These are phyloP conservation scores for Acidomyces sp. DNA, from an alignment of 495 filamentous ascomycete species.

Conservation along the genomic window DNA sequence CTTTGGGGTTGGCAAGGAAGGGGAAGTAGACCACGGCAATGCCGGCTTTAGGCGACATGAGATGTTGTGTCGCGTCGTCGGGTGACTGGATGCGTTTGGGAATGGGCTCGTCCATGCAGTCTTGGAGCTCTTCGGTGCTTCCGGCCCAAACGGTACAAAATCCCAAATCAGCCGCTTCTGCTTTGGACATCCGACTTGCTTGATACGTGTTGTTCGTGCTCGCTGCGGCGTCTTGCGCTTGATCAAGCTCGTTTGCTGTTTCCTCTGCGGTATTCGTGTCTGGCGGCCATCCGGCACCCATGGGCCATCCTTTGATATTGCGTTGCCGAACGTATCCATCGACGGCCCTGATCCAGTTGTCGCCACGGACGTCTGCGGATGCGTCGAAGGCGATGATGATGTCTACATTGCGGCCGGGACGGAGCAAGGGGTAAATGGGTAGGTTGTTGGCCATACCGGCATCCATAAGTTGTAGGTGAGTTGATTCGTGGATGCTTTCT, in stretches of 20 bases:
- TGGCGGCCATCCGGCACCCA: conserved; percentile 83
- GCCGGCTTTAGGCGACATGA: conserved; percentile 66
- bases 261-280: conserved; percentile 37
- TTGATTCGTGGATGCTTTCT: conserved; percentile 51
- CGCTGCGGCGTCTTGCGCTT: conserved; percentile 50
- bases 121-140: conserved; percentile 42
- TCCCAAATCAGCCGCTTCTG: conserved; percentile 44
- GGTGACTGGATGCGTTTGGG: background rate
- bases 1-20: conserved; percentile 65
- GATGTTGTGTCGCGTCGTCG: conserved; percentile 17
- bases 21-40: conserved; percentile 87
- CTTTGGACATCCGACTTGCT: conserved; percentile 20
- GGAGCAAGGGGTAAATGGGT: conserved; percentile 83
- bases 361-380: conserved; percentile 67
- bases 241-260: conserved; percentile 50
- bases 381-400: conserved; percentile 84
- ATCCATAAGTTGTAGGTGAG: conserved; percentile 79
- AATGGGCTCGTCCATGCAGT: conserved; percentile 3
- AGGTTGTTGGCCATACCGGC: conserved; percentile 97
- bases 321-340: conserved; percentile 86
- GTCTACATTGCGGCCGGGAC: conserved; percentile 77
- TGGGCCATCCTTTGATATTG: conserved; percentile 82
- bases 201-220: too few species aligned
- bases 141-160: conserved; percentile 97
- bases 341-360: conserved; percentile 85